Conservation (phyloP, 257 asterid genomes). For the Cinchona pubescens region DNA sequence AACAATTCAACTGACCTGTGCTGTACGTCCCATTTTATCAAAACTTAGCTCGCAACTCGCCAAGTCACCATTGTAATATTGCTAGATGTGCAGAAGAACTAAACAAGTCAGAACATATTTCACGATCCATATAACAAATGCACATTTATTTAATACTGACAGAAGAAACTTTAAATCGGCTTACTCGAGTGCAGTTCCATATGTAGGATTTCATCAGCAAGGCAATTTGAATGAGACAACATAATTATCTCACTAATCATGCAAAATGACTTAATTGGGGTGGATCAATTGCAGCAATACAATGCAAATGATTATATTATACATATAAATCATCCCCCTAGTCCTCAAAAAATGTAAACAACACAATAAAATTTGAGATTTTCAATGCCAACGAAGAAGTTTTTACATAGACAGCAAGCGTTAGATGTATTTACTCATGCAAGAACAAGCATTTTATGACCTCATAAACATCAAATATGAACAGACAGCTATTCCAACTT, state of each 20-base stretch:
- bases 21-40: slow-evolving; percentile 97
- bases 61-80: slow-evolving; percentile 75
- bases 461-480: neutral
- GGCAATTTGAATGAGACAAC: neutral
- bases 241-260: neutral
- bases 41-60: slow-evolving; percentile 65
- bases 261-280: neutral
- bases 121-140: neutral
- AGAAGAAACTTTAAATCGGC: neutral
- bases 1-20: slow-evolving; percentile 51
- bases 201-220: neutral
- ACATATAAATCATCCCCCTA: neutral
- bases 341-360: too few species aligned
- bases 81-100: slow-evolving; percentile 43
- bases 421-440: neutral
- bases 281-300: neutral
- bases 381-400: too few species aligned
- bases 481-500: neutral
- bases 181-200: neutral
- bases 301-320: neutral
- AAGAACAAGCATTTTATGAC: neutral
- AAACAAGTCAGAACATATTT: slow-evolving; percentile 8
- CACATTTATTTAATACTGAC: neutral
- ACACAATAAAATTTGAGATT: too few species aligned
- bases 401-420: neutral